Evolutionary conservation across 2,329 filamentous ascomycete species (phyloP).

Genomic region (Pleoardoris graminearum): DNA sequence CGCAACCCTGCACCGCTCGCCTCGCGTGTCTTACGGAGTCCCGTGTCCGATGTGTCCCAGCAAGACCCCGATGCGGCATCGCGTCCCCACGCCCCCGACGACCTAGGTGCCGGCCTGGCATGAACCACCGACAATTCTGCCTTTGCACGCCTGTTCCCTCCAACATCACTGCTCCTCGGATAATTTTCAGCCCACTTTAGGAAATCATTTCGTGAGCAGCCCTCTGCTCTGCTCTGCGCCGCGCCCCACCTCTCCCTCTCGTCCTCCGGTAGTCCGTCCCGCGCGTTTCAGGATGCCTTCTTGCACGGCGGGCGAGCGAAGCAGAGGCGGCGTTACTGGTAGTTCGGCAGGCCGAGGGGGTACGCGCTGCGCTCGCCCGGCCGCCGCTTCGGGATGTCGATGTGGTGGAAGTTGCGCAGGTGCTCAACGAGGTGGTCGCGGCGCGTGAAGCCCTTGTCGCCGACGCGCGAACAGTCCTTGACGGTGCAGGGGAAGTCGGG

Average conservation of each 20-base stretch:
- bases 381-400: constrained; percentile 48
- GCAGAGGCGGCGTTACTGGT: constrained; percentile 10
- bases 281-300: constrained; percentile 7
- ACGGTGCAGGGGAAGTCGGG: constrained; percentile 41
- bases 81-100: neutral
- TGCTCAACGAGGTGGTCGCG: constrained; percentile 63
- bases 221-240: neutral
- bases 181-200: neutral
- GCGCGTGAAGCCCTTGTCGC: constrained; percentile 56
- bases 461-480: constrained; percentile 35
- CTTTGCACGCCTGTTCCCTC: neutral
- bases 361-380: constrained; percentile 39
- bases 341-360: constrained; percentile 26
- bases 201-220: neutral
- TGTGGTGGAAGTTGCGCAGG: constrained; percentile 58
- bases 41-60: too few species aligned
- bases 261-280: constrained; percentile 9
- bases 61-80: neutral
- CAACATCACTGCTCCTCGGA: neutral
- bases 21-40: neutral
- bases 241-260: constrained; percentile 7
- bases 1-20: neutral
- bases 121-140: constrained; percentile 1
- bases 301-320: neutral
- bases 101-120: neutral